Base-by-base conservation (phyloP, 352 stramenopile species). In the Pythium sp. region DNA sequence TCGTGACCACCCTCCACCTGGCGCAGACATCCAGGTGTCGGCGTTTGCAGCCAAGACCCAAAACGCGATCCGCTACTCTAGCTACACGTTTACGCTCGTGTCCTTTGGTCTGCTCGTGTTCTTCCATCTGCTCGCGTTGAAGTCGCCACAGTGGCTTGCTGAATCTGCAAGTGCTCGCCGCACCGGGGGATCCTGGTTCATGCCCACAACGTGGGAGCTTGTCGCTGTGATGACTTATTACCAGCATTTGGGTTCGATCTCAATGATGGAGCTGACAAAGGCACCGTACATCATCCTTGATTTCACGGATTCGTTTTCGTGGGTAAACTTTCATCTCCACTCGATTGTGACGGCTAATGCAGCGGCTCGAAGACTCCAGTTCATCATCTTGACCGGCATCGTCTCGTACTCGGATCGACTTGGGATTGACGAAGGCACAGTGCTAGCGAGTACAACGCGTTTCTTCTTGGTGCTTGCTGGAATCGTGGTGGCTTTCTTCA, bases 241-340 rank as follows among this genome's bases (percentile, higher is more conserved):
- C 61, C 86, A 94, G 68, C 81, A 91, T 49, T 54, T 94, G 46
- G 78, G 80, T 57, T 89, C 84, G 22, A 77, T 94, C 49, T 91
- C 84, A 34, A 84, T 92, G 75, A 70, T 89, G n/a, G 81, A 87
- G 57, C 68, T 91, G 14, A 86, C 79, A 15, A 92, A 92, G 59
- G 80, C 84, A n/a, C 86, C 86, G 62, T 81, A 91, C 64, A 82
- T 91, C 51, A 77, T 91, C 32, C 62, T 92, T 41, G 80, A 90
- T 61, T 93, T 92, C 47, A 86, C 80, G 5, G 86, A 94, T 61
- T 87, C 83, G 59, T 90, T 94, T 65, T 85, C 84, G 12, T 94
- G 84, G 71, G 72, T 76, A 3, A 91, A 89, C 55, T 77, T 89
- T 55, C 75, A 91, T 24, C 15, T 89, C 12, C 71, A 77, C 28